Base-by-base conservation (phyloP, 176 grass and related monocot species). In the Avena insularis region DNA sequence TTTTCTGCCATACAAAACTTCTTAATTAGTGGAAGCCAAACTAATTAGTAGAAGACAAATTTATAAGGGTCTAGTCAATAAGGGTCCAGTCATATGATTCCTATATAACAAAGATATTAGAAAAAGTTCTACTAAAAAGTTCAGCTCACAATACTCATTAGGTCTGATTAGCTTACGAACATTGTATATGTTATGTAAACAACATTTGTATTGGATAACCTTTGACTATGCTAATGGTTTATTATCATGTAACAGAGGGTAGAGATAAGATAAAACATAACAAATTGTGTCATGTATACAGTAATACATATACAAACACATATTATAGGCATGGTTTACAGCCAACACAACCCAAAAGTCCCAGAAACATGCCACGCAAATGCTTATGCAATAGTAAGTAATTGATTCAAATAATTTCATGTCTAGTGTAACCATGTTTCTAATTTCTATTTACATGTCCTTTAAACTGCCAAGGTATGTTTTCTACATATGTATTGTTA, bases 81-180 rank as follows among this genome's bases (percentile, higher is more conserved):
- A 66, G 36, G 12, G 13, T 55, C n/a, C 14, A 53, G 9, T 78
- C 78, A 85, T 85, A 85, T 67, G 46, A 36, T 85, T 40, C 12
- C 13, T 1, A 1, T 49, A 75, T 6, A 83, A 58, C 43, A 63
- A 63, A 15, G 1, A 33, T 75, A 23, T 76, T 62, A 36, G 31
- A 6, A 43, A 27, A 58, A 66, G 54, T 59, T 14, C 48, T 67
- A 4, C 29, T 78, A 27, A 85, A 25, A 54, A 11, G 20, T 55
- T 67, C 8, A 78, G 58, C 46, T 55, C 14, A 61, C 21, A 54
- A 54, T 36, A 78, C 11, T 70, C 12, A 71, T 16, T 57, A 21
- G 5, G 49, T 31, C 47, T 76, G 57, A 15, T 75, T 13, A 51
- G 25, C 83, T 76, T 36, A n/a, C 21, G 51, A 64, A 85, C 45